These are phyloP conservation scores for Stenogyne calaminthoides DNA, from an alignment of 305 asterid species.

Conservation along the genomic window DNA sequence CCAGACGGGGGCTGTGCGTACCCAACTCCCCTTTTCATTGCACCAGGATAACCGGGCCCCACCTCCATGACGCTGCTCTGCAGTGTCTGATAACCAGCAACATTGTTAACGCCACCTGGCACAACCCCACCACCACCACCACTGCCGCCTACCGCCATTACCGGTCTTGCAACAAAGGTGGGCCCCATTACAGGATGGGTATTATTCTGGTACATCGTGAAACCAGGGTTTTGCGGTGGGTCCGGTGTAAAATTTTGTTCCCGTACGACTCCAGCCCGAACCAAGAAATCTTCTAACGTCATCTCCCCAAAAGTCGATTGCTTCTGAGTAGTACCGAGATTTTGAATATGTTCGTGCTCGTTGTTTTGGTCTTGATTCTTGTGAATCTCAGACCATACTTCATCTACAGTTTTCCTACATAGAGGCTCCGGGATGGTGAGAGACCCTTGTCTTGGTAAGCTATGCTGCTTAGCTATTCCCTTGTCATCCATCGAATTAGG, in stretches of 20 bases:
- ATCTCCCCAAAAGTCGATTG: slow-evolving; percentile 74
- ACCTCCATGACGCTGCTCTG: slow-evolving; percentile 49
- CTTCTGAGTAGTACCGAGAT: slow-evolving; percentile 42
- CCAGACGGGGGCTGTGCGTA: slow-evolving; percentile 37
- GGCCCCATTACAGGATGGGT: slow-evolving; percentile 33
- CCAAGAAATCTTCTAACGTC: slow-evolving; percentile 88
- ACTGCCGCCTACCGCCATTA: slow-evolving; percentile 33
- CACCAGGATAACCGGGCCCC: slow-evolving; percentile 29
- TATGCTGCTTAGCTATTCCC: slow-evolving; percentile 45
- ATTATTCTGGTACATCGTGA: slow-evolving; percentile 44
- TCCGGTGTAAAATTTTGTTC: slow-evolving; percentile 43
- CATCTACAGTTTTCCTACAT: slow-evolving; percentile 73
- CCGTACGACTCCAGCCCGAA: slow-evolving; percentile 70
- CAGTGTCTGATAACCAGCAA: slow-evolving; percentile 33
- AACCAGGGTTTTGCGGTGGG: slow-evolving; percentile 46
- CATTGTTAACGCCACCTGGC: slow-evolving; percentile 9
- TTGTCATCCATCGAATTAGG: not conserved
- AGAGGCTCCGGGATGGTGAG: slow-evolving; percentile 63
- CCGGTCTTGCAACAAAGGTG: slow-evolving; percentile 42
- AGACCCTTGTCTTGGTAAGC: slow-evolving; percentile 70
- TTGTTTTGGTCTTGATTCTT: slow-evolving; percentile 30
- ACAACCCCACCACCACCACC: slow-evolving; percentile 19
- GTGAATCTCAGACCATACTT: slow-evolving; percentile 80
- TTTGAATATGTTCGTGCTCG: slow-evolving; percentile 34
- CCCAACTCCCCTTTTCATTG: slow-evolving; percentile 45